Evolutionary conservation across 441 rosid genomes (phyloP).

Genomic region (Adansonia madagascariensis): DNA sequence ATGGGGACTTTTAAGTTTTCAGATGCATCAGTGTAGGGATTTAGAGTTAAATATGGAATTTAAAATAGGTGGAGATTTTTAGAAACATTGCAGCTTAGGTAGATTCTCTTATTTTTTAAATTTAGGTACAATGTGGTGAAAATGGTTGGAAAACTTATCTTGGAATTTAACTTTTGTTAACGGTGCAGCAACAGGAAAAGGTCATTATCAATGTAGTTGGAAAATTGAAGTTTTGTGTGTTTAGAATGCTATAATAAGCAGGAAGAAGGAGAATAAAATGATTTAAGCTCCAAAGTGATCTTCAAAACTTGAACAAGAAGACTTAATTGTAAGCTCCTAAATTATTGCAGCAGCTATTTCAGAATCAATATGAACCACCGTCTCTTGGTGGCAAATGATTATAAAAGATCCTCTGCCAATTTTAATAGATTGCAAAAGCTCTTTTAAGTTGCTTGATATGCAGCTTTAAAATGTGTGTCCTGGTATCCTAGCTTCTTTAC

Average conservation of each 20-base stretch:
- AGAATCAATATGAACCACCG: neutral
- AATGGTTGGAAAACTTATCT: conserved; percentile 11
- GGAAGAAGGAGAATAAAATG: neutral
- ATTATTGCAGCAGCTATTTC: neutral
- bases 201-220: neutral
- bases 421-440: neutral
- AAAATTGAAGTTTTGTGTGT: neutral
- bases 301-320: conserved; percentile 9
- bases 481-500: neutral
- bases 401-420: neutral
- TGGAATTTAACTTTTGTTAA: neutral
- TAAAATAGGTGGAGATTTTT: neutral
- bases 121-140: neutral
- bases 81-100: neutral
- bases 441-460: neutral
- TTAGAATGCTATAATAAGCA: conserved; percentile 4
- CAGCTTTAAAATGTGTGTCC: neutral
- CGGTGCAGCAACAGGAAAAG: neutral
- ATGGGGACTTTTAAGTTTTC: neutral
- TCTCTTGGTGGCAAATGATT: neutral
- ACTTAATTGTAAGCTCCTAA: neutral
- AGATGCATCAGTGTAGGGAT: neutral
- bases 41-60: conserved; percentile 6
- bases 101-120: neutral
- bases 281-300: neutral